Evolutionary conservation across 768 basidiomycete genomes (phyloP), one percentile per base, ranked within the genome.

Genomic region (Candolleomyces eurysporus): DNA sequence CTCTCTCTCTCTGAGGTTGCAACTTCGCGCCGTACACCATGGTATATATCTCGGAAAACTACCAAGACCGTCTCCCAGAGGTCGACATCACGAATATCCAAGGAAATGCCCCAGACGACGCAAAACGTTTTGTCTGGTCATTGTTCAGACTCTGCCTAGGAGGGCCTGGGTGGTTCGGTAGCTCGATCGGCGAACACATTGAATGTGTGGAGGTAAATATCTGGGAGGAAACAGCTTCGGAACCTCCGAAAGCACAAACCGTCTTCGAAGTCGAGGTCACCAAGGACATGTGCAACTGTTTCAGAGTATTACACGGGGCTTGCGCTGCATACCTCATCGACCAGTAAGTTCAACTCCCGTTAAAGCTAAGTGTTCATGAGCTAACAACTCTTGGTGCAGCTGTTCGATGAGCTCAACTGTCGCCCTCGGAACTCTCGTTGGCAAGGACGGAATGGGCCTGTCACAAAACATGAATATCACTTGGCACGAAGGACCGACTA

Each of bases 321-420:
- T 87, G 84, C 65, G 78, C 82, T 4, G 83, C 81, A 0, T 79
- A 84, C 63, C 74, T 87, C 32, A 76, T 86, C 32, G 85, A 86
- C 70, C 74, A 76, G 86, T 82, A 63, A 30, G 83, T 71, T 43
- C 14, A 39, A 36, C 40, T 8, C 48, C 7, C 46, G 43, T 42
- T 19, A 14, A 21, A 21, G 21, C 19, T n/a, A 10, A 22, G 14
- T 10, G 13, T 13, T 17, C 11, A 11, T 42, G 22, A 13, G 16
- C 46, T 10, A 26, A 19, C 22, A 14, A 8, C 30, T 55, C 13
- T 45, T 22, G 22, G 36, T 17, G 3, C 59, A 84, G 82, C 21
- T 82, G 82, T 61, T 78, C 81, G 3, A 69, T 75, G 14, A 76
- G 79, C 1, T 73, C 81, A 0, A 71, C 82, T 4, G 72, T 82